Conservation (phyloP, 2,329 filamentous ascomycete species). For the Clarireedia homoeocarpa region DNA sequence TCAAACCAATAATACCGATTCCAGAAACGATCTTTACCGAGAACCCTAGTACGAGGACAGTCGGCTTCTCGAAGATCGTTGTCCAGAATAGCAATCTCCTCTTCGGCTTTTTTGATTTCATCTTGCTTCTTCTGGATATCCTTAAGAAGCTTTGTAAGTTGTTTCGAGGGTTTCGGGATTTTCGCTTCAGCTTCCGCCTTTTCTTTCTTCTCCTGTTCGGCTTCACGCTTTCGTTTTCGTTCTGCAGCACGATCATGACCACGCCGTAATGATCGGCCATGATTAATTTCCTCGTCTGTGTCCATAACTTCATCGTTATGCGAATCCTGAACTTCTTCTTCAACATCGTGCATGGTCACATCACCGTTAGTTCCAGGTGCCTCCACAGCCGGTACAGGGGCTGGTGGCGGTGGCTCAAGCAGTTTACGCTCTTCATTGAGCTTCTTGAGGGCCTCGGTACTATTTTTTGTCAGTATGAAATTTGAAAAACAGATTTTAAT, state of each 20-base stretch:
- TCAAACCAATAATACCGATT: slow-evolving; percentile 99
- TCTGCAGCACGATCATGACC: slow-evolving; percentile 64
- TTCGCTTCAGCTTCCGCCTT: slow-evolving; percentile 52
- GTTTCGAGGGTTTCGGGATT: slow-evolving; percentile 70
- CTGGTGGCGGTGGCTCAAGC: slow-evolving; percentile 59
- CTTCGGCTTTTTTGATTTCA: slow-evolving; percentile 72
- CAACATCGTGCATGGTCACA: slow-evolving; percentile 52
- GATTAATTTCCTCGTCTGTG: slow-evolving; percentile 58
- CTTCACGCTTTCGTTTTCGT: slow-evolving; percentile 68
- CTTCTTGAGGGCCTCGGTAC: slow-evolving; percentile 61
- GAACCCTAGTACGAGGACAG: slow-evolving; percentile 78
- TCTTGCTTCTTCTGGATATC: slow-evolving; percentile 85
- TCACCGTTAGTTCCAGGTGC: slow-evolving; percentile 39
- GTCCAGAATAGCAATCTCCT: slow-evolving; percentile 76
- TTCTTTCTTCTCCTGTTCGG: slow-evolving; percentile 58
- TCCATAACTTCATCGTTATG: slow-evolving; percentile 55
- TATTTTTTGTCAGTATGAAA: slow-evolving; percentile 32
- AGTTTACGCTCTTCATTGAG: slow-evolving; percentile 69
- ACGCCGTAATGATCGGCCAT: slow-evolving; percentile 49
- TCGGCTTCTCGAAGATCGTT: slow-evolving; percentile 91
- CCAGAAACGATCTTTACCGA: slow-evolving; percentile 95
- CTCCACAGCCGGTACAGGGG: slow-evolving; percentile 34
- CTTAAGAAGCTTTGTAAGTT: slow-evolving; percentile 79
- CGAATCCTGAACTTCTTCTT: slow-evolving; percentile 52
- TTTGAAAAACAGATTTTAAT: background rate